phyloP scores from a whole-genome alignment of 805 yeast species.

The Pachysolen tannophilus region DNA sequence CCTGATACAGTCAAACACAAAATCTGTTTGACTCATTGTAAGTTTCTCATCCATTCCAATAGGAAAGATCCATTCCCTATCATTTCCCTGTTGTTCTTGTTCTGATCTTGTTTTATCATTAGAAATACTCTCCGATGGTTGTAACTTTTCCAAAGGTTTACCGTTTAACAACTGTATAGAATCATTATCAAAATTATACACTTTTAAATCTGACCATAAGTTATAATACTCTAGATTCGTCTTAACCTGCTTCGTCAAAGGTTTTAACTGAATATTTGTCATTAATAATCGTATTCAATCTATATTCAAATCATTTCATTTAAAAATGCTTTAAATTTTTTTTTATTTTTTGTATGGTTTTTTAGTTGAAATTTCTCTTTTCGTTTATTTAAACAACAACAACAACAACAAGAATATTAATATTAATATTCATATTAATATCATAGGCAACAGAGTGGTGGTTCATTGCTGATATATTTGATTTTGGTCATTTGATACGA shows the following conservation, averaged over 20 bases:
- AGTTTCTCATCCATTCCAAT: conserved; percentile 20
- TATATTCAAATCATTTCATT: too few relatives aligned
- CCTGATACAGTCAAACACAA: conserved; percentile 27
- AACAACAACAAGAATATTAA: too few relatives aligned
- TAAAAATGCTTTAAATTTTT: too few relatives aligned
- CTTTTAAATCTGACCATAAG: conserved; percentile 32
- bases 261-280: conserved; percentile 8
- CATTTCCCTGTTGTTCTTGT: conserved; percentile 14
- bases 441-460: too few relatives aligned
- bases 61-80: conserved; percentile 39
- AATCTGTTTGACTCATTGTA: conserved; percentile 29
- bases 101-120: conserved; percentile 12
- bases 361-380: too few relatives aligned
- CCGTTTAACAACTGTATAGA: conserved; percentile 29
- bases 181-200: conserved; percentile 12
- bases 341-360: too few relatives aligned
- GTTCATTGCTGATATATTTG: too few relatives aligned
- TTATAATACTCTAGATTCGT: conserved; percentile 35
- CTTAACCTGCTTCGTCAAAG: conserved; percentile 26
- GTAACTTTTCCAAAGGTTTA: conserved; percentile 18
- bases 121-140: conserved; percentile 2
- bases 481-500: too few relatives aligned
- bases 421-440: too few relatives aligned
- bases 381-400: too few relatives aligned
- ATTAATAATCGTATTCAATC: too few relatives aligned